phyloP scores from a whole-genome alignment of 495 filamentous ascomycete genomes.

The Aspergillus campestris region DNA sequence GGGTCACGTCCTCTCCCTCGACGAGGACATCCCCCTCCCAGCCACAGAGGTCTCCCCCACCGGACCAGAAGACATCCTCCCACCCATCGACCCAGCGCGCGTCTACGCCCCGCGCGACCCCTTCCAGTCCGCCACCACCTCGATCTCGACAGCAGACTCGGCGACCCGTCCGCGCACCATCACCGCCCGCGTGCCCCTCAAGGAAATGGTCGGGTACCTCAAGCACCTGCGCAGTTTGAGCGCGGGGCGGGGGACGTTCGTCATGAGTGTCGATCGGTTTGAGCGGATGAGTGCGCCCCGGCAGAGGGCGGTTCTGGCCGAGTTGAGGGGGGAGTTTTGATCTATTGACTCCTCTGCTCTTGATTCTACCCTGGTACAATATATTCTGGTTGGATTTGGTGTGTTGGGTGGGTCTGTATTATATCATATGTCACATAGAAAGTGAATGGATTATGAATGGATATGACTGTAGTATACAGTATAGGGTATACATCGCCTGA shows the following conservation, averaged over 20 bases:
- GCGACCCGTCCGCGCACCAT: slow-evolving; percentile 50
- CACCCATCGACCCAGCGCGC: slow-evolving; percentile 52
- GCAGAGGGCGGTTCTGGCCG: slow-evolving; percentile 47
- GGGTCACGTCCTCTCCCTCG: slow-evolving; percentile 75
- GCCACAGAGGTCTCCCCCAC: slow-evolving; percentile 15
- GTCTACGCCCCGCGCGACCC: slow-evolving; percentile 84
- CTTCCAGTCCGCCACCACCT: slow-evolving; percentile 47
- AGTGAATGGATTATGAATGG: background rate
- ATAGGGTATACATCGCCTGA: no score
- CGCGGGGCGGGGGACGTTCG: slow-evolving; percentile 80
- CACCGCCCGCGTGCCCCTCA: slow-evolving; percentile 76
- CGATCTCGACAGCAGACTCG: slow-evolving; percentile 7
- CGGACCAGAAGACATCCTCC: slow-evolving; percentile 18
- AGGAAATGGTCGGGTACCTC: slow-evolving; percentile 96
- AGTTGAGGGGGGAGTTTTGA: slow-evolving; percentile 35
- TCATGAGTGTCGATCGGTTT: slow-evolving; percentile 86
- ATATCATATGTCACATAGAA: background rate
- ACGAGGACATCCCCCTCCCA: slow-evolving; percentile 43
- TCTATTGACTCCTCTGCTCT: background rate
- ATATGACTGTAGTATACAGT: no score
- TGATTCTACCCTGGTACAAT: no score
- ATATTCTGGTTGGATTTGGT: background rate
- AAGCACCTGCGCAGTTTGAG: slow-evolving; percentile 84
- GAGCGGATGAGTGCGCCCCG: slow-evolving; percentile 68
- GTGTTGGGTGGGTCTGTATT: background rate